These are phyloP conservation scores for Bipolaris gigantea DNA, from an alignment of 2,329 filamentous ascomycete genomes.

Conservation along the genomic window DNA sequence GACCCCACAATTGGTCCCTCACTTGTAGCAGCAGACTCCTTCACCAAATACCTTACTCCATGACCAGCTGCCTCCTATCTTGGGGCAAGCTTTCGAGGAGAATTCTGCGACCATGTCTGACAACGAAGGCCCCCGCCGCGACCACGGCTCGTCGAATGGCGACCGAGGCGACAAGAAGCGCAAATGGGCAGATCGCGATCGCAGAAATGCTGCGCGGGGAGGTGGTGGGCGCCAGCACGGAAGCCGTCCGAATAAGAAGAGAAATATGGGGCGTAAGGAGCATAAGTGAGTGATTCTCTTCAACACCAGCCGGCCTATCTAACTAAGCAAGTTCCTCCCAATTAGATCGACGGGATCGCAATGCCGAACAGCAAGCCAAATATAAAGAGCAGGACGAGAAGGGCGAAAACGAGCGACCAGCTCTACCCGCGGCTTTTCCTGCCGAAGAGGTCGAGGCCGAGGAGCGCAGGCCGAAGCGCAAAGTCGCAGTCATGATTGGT, in stretches of 20 bases:
- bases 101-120: slow-evolving; percentile 31
- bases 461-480: slow-evolving; percentile 86
- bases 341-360: slow-evolving; percentile 53
- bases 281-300: slow-evolving; percentile 58
- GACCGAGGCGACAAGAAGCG: slow-evolving; percentile 39
- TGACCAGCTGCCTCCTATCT: slow-evolving; percentile 25
- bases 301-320: slow-evolving; percentile 27
- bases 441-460: slow-evolving; percentile 88
- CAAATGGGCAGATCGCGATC: slow-evolving; percentile 34
- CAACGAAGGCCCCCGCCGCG: slow-evolving; percentile 21
- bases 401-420: slow-evolving; percentile 44
- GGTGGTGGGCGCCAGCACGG: slow-evolving; percentile 40
- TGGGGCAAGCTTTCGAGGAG: slow-evolving; percentile 30
- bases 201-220: slow-evolving; percentile 33
- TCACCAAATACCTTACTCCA: slow-evolving; percentile 14
- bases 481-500: slow-evolving; percentile 92
- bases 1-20: slow-evolving; percentile 15
- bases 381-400: slow-evolving; percentile 44
- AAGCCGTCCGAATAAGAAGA: slow-evolving; percentile 58
- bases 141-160: slow-evolving; percentile 25
- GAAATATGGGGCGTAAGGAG: slow-evolving; percentile 67
- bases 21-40: slow-evolving; percentile 7
- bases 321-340: slow-evolving; percentile 50
- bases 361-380: slow-evolving; percentile 46
- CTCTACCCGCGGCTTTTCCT: slow-evolving; percentile 63